Evolutionary conservation across 2,329 filamentous ascomycete species (phyloP).

Genomic region (Aspergillus tamarii): DNA sequence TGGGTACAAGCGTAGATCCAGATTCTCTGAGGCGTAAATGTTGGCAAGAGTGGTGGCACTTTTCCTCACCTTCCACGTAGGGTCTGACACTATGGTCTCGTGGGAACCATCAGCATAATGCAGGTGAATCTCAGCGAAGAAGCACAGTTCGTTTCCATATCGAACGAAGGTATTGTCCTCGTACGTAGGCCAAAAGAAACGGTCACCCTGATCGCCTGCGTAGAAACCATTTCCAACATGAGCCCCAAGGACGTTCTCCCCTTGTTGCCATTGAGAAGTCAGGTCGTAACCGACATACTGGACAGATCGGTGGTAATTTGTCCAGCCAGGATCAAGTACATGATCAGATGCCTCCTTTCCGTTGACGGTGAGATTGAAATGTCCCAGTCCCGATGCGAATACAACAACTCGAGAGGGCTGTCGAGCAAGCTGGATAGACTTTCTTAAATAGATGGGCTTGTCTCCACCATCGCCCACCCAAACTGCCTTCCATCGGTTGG

Average conservation of each 20-base stretch:
- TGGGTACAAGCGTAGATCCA: conserved; percentile 26
- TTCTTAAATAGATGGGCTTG: conserved; percentile 29
- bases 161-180: conserved; percentile 31
- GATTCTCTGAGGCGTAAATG: conserved; percentile 29
- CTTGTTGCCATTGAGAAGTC: conserved; percentile 34
- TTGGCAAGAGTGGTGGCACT: conserved; percentile 29
- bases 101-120: conserved; percentile 23
- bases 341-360: conserved; percentile 24
- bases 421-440: conserved; percentile 18
- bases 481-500: conserved; percentile 29
- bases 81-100: conserved; percentile 25
- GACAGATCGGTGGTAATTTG: conserved; percentile 28
- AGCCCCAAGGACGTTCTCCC: conserved; percentile 41
- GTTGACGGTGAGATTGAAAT: conserved; percentile 30
- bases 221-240: conserved; percentile 52
- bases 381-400: conserved; percentile 28
- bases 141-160: conserved; percentile 31
- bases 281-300: conserved; percentile 51
- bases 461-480: conserved; percentile 31
- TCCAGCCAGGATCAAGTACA: conserved; percentile 30
- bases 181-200: conserved; percentile 33
- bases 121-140: conserved; percentile 29
- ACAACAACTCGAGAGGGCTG: conserved; percentile 20
- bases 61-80: conserved; percentile 24
- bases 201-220: conserved; percentile 38